Conservation (phyloP, 495 filamentous ascomycete species). For the Lepraria neglecta region DNA sequence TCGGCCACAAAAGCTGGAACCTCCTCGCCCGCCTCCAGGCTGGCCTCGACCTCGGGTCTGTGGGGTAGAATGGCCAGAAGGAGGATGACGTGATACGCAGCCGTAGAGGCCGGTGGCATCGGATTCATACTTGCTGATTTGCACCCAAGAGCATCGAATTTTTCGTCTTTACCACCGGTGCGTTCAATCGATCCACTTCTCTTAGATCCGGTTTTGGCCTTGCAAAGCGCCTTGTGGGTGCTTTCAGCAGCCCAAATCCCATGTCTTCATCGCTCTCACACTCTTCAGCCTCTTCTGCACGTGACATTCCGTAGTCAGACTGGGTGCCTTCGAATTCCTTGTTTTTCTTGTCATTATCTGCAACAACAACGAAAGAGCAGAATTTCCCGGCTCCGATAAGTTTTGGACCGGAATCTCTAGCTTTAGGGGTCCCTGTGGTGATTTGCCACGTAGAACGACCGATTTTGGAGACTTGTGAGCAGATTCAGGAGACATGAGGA, state of each 20-base stretch:
- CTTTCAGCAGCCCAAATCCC: not conserved
- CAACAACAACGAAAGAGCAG: constrained; percentile 65
- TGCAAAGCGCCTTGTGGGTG: no score
- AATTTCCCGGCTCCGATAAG: constrained; percentile 48
- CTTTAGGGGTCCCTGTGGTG: not conserved
- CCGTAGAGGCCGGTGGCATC: no score
- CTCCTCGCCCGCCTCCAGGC: no score
- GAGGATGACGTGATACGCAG: no score
- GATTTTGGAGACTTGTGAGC: not conserved
- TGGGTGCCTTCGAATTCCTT: not conserved
- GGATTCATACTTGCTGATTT: not conserved
- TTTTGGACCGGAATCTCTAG: not conserved
- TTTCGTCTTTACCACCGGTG: not conserved
- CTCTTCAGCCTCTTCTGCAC: not conserved
- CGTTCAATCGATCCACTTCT: not conserved
- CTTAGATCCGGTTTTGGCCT: not conserved
- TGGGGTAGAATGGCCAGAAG: no score
- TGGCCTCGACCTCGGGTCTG: no score
- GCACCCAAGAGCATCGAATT: not conserved
- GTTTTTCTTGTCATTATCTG: not conserved
- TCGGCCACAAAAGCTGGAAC: no score
- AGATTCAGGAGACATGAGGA: not conserved
- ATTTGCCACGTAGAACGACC: not conserved
- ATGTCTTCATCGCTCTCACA: not conserved
- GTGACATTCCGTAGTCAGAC: no score